These are phyloP conservation scores for Cydonia oblonga DNA, from an alignment of 331 rosid species.

Conservation along the genomic window DNA sequence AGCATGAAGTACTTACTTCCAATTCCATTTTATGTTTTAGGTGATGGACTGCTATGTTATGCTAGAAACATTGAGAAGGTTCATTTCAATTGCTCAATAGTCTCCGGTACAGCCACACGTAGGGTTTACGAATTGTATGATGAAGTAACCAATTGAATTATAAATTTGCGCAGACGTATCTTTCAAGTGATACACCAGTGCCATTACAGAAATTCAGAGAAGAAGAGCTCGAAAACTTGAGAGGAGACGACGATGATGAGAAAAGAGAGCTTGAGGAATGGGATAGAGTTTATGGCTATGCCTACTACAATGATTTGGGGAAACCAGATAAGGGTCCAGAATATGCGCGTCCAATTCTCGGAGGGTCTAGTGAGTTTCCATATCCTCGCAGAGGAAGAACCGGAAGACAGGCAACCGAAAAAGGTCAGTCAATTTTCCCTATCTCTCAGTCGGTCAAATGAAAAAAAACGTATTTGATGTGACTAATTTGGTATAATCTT, in stretches of 20 bases:
- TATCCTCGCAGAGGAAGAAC: constrained; percentile 51
- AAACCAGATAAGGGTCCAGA: constrained; percentile 12
- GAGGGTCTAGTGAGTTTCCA: constrained; percentile 26
- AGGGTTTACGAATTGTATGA: neutral
- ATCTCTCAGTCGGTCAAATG: neutral
- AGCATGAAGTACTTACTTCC: neutral
- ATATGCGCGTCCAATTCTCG: constrained; percentile 24
- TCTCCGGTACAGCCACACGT: neutral
- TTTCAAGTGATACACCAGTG: constrained; percentile 32
- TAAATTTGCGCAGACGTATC: constrained; percentile 19
- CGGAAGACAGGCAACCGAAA: constrained; percentile 18
- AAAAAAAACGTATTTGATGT: too few species aligned
- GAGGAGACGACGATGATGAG: constrained; percentile 23
- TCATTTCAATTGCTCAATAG: neutral
- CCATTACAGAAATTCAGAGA: constrained; percentile 21
- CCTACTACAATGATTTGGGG: constrained; percentile 34
- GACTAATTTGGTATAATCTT: neutral
- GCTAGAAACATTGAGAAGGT: neutral
- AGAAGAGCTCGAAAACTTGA: constrained; percentile 23
- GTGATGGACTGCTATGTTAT: neutral
- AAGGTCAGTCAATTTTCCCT: constrained; percentile 16
- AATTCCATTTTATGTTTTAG: neutral
- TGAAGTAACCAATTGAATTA: too few species aligned
- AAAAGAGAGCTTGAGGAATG: constrained; percentile 25
- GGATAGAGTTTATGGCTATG: constrained; percentile 39